Conservation (phyloP, 2,329 filamentous ascomycete species). For the Talaromyces sp. region DNA sequence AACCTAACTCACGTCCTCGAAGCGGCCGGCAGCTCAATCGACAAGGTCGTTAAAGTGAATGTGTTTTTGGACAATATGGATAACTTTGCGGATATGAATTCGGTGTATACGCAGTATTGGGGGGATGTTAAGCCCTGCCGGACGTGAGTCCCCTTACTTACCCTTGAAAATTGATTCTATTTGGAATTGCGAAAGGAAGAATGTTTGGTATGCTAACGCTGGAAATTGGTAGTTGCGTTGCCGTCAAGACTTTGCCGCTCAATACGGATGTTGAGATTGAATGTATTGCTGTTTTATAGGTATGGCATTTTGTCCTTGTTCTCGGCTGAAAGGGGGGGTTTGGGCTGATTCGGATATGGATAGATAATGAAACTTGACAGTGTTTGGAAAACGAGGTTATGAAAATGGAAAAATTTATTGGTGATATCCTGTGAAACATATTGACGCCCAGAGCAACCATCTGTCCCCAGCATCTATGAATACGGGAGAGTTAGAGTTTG, state of each 20-base stretch:
- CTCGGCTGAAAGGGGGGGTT: neutral
- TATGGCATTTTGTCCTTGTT: slow-evolving; percentile 20
- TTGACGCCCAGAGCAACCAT: neutral
- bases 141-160: slow-evolving; percentile 26
- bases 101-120: slow-evolving; percentile 76
- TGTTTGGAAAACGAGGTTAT: neutral
- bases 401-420: neutral
- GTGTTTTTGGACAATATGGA: slow-evolving; percentile 66
- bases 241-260: slow-evolving; percentile 84
- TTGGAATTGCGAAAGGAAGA: neutral
- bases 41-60: slow-evolving; percentile 66
- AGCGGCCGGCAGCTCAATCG: slow-evolving; percentile 58
- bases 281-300: slow-evolving; percentile 70
- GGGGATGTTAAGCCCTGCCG: slow-evolving; percentile 58
- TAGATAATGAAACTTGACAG: neutral
- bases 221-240: slow-evolving; percentile 60
- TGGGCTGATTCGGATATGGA: neutral
- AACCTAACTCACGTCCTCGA: slow-evolving; percentile 62
- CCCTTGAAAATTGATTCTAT: too few species aligned
- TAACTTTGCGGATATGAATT: slow-evolving; percentile 75
- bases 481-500: slow-evolving; percentile 5
- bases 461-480: too few species aligned
- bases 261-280: slow-evolving; percentile 87
- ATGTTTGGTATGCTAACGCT: neutral
- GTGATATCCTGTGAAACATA: neutral